phyloP scores from a whole-genome alignment of 1,139 yeast genomes.

The Pichia terricola region DNA sequence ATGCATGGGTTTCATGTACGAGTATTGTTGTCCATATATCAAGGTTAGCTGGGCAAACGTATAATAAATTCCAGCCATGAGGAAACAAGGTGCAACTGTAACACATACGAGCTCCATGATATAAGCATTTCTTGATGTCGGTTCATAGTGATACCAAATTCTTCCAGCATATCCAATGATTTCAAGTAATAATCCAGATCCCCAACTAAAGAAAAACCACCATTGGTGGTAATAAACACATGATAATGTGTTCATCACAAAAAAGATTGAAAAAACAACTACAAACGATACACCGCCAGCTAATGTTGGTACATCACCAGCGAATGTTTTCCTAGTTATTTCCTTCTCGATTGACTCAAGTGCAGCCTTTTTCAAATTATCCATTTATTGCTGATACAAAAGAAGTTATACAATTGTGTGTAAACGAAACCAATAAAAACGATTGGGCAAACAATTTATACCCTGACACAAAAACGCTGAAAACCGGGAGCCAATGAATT shows the following conservation, averaged over 20 bases:
- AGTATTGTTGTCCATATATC: conserved; percentile 51
- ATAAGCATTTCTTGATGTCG: background rate
- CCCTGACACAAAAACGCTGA: background rate
- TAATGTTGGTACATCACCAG: background rate
- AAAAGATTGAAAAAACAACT: background rate
- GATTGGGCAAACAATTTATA: background rate
- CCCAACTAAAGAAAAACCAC: conserved; percentile 4
- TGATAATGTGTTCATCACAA: background rate
- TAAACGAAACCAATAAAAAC: background rate
- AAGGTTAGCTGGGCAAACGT: conserved; percentile 59
- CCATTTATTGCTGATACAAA: background rate
- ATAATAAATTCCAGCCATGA: conserved; percentile 76
- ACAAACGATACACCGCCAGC: background rate
- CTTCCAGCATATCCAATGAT: conserved; percentile 1
- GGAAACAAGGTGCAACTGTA: conserved; percentile 28
- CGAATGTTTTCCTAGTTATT: background rate
- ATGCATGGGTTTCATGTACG: conserved; percentile 33
- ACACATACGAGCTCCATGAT: conserved; percentile 3
- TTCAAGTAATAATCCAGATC: conserved; percentile 1
- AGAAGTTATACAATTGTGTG: background rate
- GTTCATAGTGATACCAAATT: background rate
- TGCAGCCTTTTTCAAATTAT: background rate
- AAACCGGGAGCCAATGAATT: too few relatives aligned
- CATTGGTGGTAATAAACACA: conserved; percentile 1
- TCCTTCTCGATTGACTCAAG: background rate